Percentiles rank a stretch among this genome's conserved stretches.
Conservation (phyloP, 257 asterid species). For the Plantago elongata region DNA sequence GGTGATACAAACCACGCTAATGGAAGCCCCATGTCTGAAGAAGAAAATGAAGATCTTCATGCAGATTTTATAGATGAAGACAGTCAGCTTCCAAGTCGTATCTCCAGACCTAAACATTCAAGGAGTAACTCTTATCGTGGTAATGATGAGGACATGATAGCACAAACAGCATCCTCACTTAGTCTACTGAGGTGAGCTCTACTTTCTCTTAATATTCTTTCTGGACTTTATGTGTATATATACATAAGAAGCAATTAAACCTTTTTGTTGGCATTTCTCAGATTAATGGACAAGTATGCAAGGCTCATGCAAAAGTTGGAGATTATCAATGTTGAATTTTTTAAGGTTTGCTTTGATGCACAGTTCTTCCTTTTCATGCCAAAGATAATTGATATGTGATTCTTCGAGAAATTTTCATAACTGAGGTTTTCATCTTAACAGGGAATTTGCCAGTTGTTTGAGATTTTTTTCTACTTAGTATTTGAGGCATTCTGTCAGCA, state of each 20-base stretch:
- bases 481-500: slow-evolving; percentile 73
- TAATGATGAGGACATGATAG: slow-evolving; percentile 54
- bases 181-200: slow-evolving; percentile 71
- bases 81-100: slow-evolving; percentile 98
- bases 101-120: slow-evolving; percentile 52
- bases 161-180: slow-evolving; percentile 92
- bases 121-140: slow-evolving; percentile 51
- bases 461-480: slow-evolving; percentile 79
- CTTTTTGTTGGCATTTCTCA: slow-evolving; percentile 31
- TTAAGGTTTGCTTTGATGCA: slow-evolving; percentile 51
- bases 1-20: slow-evolving; percentile 45
- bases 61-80: slow-evolving; percentile 99
- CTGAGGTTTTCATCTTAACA: slow-evolving; percentile 31
- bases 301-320: slow-evolving; percentile 96
- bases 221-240: slow-evolving; percentile 15
- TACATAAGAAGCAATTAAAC: slow-evolving; percentile 21
- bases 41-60: slow-evolving; percentile 97
- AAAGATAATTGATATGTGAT: neutral
- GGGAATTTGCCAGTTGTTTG: slow-evolving; percentile 94
- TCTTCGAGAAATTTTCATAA: slow-evolving; percentile 3
- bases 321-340: slow-evolving; percentile 82
- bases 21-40: slow-evolving; percentile 69
- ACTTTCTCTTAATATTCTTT: slow-evolving; percentile 13
- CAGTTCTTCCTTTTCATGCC: slow-evolving; percentile 4
- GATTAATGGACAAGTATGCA: slow-evolving; percentile 97